Evolutionary conservation across 2,329 filamentous ascomycete species (phyloP), one percentile per base, ranked within the genome.

Genomic region (Chalaropsis ovoidea): DNA sequence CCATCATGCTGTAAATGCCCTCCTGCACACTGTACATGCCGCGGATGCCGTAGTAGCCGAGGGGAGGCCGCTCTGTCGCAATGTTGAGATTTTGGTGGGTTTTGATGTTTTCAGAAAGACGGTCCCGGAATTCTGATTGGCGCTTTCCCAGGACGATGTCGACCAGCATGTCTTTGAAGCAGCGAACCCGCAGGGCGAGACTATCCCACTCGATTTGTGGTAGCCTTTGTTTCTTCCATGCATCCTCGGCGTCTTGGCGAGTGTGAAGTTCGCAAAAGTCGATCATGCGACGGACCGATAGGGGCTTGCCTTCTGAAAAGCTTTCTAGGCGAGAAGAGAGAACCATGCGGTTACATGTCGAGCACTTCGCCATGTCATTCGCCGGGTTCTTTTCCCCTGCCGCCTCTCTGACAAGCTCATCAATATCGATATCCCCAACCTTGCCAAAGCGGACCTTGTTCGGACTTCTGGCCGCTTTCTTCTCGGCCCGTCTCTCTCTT

Each of bases 11-110:
- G 67, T 88, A 84, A 45, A 91, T 81, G 65, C 81, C 82, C 70
- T 89, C 86, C 56, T 84, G 88, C 81, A 96, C 89, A 63, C 82
- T 76, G 61, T 83, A 82, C 63, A 88, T 79, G 0, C 91, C 91
- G 22, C 86, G 82, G 2, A 86, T 82, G 1, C 91, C 91, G 74
- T 95, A 96, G 75, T 95, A 96, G 0, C 91, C 91, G 10, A 88
- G 88, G 2, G 82, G 78, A 80, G 61, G 81, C 76, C 62, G 79
- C 84, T 67, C 83, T 81, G 63, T 39, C 2, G 83, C 77, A 65
- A 88, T 76, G 31, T 81, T 86, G 63, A 82, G 80, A 39, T 81
- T 82, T 71, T 81, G 79, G 13, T 86, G 86, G 1, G 77, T 74
- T 65, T 80, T 79, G 54, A 88, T 77, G 13, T 77, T 80, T 2